A percentile compares a stretch with the other conserved stretches of the same genome.
Evolutionary conservation across 2,329 filamentous ascomycete species (phyloP).

Genomic region (Hypoxylon sp.): DNA sequence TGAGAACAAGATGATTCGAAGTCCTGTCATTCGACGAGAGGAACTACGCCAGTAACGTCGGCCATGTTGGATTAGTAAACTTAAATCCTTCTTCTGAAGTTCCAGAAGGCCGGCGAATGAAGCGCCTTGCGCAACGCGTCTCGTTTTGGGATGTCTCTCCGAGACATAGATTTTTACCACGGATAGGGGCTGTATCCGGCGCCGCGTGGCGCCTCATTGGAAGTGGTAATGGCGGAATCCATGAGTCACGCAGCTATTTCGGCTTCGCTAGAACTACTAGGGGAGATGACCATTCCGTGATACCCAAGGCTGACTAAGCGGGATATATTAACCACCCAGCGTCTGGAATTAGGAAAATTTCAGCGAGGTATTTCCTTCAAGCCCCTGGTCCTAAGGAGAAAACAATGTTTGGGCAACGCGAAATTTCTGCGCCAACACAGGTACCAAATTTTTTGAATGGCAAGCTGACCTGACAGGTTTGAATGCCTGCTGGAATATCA

Average conservation of each 20-base stretch:
- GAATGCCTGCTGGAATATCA: conserved; percentile 7
- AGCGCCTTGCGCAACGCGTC: conserved; percentile 1
- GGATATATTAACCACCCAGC: conserved; percentile 22
- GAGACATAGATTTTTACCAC: conserved; percentile 16
- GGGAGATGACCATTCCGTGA: conserved; percentile 30
- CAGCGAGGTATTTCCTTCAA: conserved; percentile 7
- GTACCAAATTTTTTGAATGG: conserved; percentile 6
- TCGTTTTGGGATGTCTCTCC: conserved; percentile 14
- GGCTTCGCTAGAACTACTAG: conserved; percentile 11
- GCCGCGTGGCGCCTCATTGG: conserved; percentile 15
- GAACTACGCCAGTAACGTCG: background rate
- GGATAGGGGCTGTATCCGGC: conserved; percentile 7
- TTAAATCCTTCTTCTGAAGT: conserved; percentile 1
- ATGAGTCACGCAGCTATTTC: conserved; percentile 18
- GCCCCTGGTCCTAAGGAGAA: background rate
- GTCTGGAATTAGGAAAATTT: conserved; percentile 9
- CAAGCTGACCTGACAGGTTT: conserved; percentile 18
- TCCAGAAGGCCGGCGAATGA: background rate
- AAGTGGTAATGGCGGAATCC: conserved; percentile 34
- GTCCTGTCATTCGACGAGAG: conserved; percentile 18
- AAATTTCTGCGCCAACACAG: conserved; percentile 10
- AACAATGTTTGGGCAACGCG: background rate
- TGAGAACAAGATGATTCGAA: background rate
- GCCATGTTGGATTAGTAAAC: conserved; percentile 6
- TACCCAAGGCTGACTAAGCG: conserved; percentile 42